Evolutionary conservation across 495 filamentous ascomycete genomes (phyloP).

Genomic region (Trichoderma virens): DNA sequence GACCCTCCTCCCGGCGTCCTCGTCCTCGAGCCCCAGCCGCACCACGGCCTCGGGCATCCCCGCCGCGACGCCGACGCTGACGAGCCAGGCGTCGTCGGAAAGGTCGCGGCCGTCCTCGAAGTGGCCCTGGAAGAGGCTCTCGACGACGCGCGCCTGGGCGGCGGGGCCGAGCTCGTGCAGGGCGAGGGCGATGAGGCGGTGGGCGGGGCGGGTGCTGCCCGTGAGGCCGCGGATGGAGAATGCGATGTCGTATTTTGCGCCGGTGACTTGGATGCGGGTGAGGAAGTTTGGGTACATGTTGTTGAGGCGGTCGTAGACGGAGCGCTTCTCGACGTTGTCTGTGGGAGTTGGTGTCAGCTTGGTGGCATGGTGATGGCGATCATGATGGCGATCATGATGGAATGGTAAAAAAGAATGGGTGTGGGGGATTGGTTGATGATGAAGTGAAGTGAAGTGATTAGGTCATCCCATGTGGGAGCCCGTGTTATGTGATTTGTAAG

Average conservation of each 20-base stretch:
- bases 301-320: constrained; percentile 15
- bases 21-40: constrained; percentile 46
- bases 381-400: too few relatives aligned
- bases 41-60: constrained; percentile 43
- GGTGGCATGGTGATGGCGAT: too few relatives aligned
- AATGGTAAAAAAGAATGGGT: background rate
- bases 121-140: constrained; percentile 58
- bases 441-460: too few relatives aligned
- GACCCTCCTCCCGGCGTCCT: constrained; percentile 46
- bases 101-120: constrained; percentile 72
- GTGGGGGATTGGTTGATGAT: too few relatives aligned
- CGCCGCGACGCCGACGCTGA: constrained; percentile 46
- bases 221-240: constrained; percentile 66
- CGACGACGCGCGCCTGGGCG: constrained; percentile 52
- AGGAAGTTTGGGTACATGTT: constrained; percentile 14
- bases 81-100: constrained; percentile 52
- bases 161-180: constrained; percentile 44
- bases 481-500: too few relatives aligned
- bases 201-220: constrained; percentile 67
- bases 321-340: constrained; percentile 13
- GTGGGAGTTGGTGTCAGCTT: background rate
- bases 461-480: too few relatives aligned
- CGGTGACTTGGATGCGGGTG: constrained; percentile 15
- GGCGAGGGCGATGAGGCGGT: constrained; percentile 63
- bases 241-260: constrained; percentile 43